Conservation (phyloP, 192 early-diverging fungal genomes). For the Coemansia biformis region DNA sequence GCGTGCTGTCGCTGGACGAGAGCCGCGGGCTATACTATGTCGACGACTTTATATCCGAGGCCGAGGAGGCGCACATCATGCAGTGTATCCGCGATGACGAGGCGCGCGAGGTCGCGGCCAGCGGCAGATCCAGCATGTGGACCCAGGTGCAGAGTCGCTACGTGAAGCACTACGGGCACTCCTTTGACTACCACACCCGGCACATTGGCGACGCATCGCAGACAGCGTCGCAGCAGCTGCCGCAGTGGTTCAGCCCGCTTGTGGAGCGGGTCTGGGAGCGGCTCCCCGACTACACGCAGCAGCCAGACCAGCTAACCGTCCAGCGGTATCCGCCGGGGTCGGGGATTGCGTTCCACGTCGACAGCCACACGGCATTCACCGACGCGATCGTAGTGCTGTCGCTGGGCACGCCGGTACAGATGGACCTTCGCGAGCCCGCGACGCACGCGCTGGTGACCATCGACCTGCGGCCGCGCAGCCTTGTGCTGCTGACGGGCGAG, state of each 20-base stretch:
- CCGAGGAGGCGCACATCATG: constrained; percentile 38
- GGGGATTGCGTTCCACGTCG: constrained; percentile 53
- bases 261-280: constrained; percentile 10
- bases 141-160: constrained; percentile 38
- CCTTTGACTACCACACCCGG: constrained; percentile 34
- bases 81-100: constrained; percentile 15
- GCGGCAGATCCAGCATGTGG: constrained; percentile 29
- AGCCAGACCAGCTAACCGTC: constrained; percentile 54
- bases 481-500: constrained; percentile 48
- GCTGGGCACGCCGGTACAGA: constrained; percentile 49
- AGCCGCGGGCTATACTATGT: constrained; percentile 22
- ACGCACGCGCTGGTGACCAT: constrained; percentile 4
- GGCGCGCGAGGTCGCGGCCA: neutral
- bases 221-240: constrained; percentile 21
- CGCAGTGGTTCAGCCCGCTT: constrained; percentile 12
- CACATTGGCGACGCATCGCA: constrained; percentile 17
- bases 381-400: constrained; percentile 37
- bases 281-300: constrained; percentile 4
- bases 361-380: constrained; percentile 47
- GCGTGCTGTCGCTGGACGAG: no score
- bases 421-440: constrained; percentile 51
- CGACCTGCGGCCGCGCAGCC: constrained; percentile 44
- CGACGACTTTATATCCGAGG: constrained; percentile 36
- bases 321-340: constrained; percentile 52
- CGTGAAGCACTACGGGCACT: constrained; percentile 46